Evolutionary conservation across 208 protist genomes (phyloP), one percentile per base, ranked within the genome.

Genomic region (Polymyxa betae): DNA sequence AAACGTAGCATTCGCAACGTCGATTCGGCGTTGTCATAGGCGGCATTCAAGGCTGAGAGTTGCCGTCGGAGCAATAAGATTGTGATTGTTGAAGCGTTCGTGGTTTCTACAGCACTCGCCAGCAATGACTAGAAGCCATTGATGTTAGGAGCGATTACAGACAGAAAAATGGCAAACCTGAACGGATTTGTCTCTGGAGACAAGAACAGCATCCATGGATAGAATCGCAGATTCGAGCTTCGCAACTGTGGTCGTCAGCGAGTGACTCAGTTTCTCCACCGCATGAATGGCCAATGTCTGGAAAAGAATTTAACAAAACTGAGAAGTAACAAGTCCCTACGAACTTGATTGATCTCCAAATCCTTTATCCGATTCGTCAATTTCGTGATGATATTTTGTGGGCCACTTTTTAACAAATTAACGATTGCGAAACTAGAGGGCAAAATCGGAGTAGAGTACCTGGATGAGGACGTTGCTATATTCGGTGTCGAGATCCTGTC

Each of bases 311-410:
- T 60, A 5, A 60, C 12, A 60, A 60, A 29, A 24, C 5, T 60
- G 49, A 24, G 49, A 60, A 60, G 5, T 60, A 24, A 60, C 49
- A 29, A 5, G 24, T 60, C 12, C 5, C 5, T 60, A 60, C 49
- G 12, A 60, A 60, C 49, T 35, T 82, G 72, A 43, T 82, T 82
- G 72, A 82, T 43, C n/a, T 82, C 72, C 72, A 82, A 43, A 82
- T 45, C 72, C n/a, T 82, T 82, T 5, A 82, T 82, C 35, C 72
- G 5, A 43, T 82, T 82, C 5, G 72, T 82, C n/a, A 82, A 43
- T n/a, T 82, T 82, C n/a, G 40, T 82, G 72, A 82, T 43, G n/a
- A 82, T 43, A 43, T 82, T 82, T n/a, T 82, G 16, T 82, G 5
- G 72, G 20, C 29, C n/a, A n/a, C n/a, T n/a, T n/a, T n/a, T n/a